Percentiles rank a stretch among this genome's conserved stretches.
These are phyloP conservation scores for Phaffomyces antillensis DNA, from an alignment of 805 yeast genomes.

Conservation along the genomic window DNA sequence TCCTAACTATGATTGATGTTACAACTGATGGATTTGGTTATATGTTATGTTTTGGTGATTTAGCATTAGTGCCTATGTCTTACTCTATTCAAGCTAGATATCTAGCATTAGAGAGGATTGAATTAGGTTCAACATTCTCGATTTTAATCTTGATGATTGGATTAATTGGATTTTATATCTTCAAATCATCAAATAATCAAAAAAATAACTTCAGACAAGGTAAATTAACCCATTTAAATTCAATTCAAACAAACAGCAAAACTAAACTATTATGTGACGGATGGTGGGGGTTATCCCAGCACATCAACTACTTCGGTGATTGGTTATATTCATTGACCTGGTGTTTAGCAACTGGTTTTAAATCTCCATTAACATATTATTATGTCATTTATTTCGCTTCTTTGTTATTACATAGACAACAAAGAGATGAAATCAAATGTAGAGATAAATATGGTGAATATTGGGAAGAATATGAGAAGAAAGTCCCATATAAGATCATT, in stretches of 20 bases:
- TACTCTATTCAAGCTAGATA: constrained; percentile 84
- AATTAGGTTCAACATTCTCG: constrained; percentile 37
- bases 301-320: constrained; percentile 92
- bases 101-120: constrained; percentile 54
- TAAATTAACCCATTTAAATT: constrained; percentile 57
- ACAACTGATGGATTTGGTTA: constrained; percentile 96
- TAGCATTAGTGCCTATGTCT: constrained; percentile 87
- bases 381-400: constrained; percentile 78
- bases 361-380: constrained; percentile 79
- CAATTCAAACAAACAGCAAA: constrained; percentile 67
- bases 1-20: constrained; percentile 89
- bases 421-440: constrained; percentile 89
- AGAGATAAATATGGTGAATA: constrained; percentile 74
- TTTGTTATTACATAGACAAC: constrained; percentile 80
- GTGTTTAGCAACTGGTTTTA: constrained; percentile 85
- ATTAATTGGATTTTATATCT: constrained; percentile 66
- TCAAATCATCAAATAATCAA: constrained; percentile 78
- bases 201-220: constrained; percentile 82
- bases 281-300: constrained; percentile 95
- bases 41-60: constrained; percentile 93
- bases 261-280: constrained; percentile 81
- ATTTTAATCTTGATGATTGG: constrained; percentile 41
- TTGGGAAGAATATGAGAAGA: constrained; percentile 76
- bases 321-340: constrained; percentile 88
- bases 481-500: constrained; percentile 84